Conservation (phyloP, 2,329 filamentous ascomycete species). For the Scedosporium aurantiacum region DNA sequence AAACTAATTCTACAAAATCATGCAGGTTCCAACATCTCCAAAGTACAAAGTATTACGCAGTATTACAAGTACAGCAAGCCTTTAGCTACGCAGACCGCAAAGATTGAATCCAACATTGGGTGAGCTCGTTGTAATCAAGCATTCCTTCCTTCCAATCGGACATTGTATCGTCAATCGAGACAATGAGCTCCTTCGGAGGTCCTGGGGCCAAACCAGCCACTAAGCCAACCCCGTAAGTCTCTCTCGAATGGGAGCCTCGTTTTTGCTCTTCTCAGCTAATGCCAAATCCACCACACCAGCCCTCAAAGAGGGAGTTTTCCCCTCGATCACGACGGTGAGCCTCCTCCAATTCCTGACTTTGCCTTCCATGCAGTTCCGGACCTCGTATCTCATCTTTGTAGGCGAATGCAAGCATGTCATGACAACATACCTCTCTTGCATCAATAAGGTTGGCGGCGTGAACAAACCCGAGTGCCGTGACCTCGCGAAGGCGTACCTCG, state of each 20-base stretch:
- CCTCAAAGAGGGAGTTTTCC: constrained; percentile 91
- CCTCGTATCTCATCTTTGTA: constrained; percentile 20
- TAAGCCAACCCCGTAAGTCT: constrained; percentile 59
- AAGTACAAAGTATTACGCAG: no score
- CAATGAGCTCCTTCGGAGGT: constrained; percentile 56
- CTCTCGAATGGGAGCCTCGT: not conserved
- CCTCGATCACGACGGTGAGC: constrained; percentile 70
- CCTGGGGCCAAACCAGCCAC: constrained; percentile 55
- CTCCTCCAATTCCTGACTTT: not conserved
- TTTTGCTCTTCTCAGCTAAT: not conserved
- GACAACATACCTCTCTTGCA: constrained; percentile 71
- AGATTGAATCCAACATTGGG: no score
- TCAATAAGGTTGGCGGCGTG: constrained; percentile 71
- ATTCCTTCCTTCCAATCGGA: not conserved
- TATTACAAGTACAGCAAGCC: no score
- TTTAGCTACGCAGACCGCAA: no score
- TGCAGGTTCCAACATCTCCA: not conserved
- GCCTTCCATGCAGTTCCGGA: no score
- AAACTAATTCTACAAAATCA: not conserved
- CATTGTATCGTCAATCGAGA: not conserved
- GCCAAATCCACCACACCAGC: constrained; percentile 28
- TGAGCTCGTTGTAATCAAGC: no score
- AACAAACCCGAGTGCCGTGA: constrained; percentile 80
- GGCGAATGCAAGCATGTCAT: constrained; percentile 92
- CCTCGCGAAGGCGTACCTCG: constrained; percentile 78